Conservation (phyloP, 176 grass and related monocot species). For the Triticum monococcum region DNA sequence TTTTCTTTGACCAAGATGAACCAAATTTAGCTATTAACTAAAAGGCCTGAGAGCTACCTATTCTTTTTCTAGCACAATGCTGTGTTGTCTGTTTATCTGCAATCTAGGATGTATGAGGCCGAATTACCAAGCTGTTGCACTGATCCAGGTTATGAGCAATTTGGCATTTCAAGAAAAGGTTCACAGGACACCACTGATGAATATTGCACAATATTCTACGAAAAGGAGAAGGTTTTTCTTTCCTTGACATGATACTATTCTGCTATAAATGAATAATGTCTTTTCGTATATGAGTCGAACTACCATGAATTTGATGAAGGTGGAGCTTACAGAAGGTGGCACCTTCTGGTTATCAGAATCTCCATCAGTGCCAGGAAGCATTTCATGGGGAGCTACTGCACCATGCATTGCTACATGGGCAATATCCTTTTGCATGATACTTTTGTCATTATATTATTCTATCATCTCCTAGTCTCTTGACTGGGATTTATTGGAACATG, state of each 20-base stretch:
- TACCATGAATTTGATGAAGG: slow-evolving; percentile 56
- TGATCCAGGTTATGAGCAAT: slow-evolving; percentile 87
- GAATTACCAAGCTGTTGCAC: slow-evolving; percentile 16
- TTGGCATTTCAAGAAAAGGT: slow-evolving; percentile 99
- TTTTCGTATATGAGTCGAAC: slow-evolving; percentile 33
- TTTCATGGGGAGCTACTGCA: slow-evolving; percentile 84
- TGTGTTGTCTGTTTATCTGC: slow-evolving; percentile 8
- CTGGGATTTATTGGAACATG: neutral
- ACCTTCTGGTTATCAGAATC: slow-evolving; percentile 99
- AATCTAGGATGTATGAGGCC: neutral
- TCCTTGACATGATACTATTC: slow-evolving; percentile 17
- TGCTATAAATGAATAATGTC: slow-evolving; percentile 26
- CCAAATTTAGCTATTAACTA: slow-evolving; percentile 2
- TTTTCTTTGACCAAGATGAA: neutral
- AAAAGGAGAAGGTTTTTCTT: slow-evolving; percentile 86
- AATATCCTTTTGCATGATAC: slow-evolving; percentile 69
- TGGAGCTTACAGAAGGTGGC: slow-evolving; percentile 96
- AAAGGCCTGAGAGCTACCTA: neutral
- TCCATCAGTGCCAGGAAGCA: slow-evolving; percentile 91
- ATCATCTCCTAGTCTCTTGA: slow-evolving; percentile 16
- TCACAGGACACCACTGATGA: slow-evolving; percentile 84
- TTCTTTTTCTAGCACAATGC: neutral
- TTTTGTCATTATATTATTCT: neutral
- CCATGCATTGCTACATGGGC: slow-evolving; percentile 97
- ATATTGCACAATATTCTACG: slow-evolving; percentile 97